Conservation (phyloP, 495 filamentous ascomycete genomes). For the Talaromyces nanjingensis region DNA sequence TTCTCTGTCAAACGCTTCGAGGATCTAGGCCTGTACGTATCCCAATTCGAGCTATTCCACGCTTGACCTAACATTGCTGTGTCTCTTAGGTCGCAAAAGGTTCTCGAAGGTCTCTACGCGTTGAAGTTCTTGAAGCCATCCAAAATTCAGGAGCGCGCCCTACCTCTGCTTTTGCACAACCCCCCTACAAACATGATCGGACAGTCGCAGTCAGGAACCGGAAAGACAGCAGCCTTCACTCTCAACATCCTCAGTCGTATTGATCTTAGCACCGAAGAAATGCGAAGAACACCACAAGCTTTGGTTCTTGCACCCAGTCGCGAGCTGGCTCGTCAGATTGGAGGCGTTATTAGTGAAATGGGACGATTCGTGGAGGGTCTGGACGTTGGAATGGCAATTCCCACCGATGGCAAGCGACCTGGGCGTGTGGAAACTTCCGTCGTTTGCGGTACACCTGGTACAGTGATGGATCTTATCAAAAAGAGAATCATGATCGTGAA, state of each 20-base stretch:
- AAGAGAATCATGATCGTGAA: constrained; percentile 57
- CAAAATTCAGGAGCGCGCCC: constrained; percentile 90
- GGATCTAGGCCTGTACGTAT: constrained; percentile 71
- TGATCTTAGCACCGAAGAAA: constrained; percentile 53
- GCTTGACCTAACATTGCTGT: background rate
- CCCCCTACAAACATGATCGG: constrained; percentile 90
- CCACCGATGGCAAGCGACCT: constrained; percentile 58
- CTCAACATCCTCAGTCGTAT: constrained; percentile 83
- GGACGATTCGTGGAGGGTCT: constrained; percentile 72
- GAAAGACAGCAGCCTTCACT: constrained; percentile 95
- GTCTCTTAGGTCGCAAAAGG: constrained; percentile 32
- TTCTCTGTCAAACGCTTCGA: constrained; percentile 81
- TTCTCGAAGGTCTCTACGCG: constrained; percentile 57
- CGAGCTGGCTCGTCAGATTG: constrained; percentile 91
- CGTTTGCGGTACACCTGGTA: constrained; percentile 91
- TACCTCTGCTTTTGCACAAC: constrained; percentile 77
- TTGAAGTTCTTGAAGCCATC: constrained; percentile 94
- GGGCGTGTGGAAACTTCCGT: constrained; percentile 60
- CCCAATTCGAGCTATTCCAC: background rate
- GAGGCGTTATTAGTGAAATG: constrained; percentile 72
- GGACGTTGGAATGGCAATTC: constrained; percentile 70
- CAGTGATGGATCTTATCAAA: constrained; percentile 78
- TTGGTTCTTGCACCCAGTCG: constrained; percentile 87
- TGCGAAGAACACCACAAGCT: constrained; percentile 63
- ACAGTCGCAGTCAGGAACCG: constrained; percentile 96